phyloP scores from a whole-genome alignment of 2,329 filamentous ascomycete species.

The Aspergillus quadricinctus region DNA sequence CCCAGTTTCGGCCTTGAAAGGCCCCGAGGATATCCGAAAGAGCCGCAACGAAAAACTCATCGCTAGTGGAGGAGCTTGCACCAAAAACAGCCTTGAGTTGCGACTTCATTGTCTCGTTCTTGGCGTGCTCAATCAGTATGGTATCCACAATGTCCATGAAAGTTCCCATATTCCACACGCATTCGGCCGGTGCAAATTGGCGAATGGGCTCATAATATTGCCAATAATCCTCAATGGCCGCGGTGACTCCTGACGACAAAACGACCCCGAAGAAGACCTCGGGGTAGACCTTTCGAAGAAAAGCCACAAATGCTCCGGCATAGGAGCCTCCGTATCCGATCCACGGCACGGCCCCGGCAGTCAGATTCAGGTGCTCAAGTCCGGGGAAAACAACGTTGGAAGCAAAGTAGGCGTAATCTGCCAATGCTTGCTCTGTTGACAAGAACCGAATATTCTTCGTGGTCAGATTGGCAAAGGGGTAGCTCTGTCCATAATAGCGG shows the following conservation, averaged over 20 bases:
- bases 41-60: slow-evolving; percentile 17
- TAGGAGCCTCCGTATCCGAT: slow-evolving; percentile 83
- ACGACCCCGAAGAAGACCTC: slow-evolving; percentile 76
- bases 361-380: slow-evolving; percentile 63
- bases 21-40: slow-evolving; percentile 44
- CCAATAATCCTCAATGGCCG: slow-evolving; percentile 74
- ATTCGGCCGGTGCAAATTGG: slow-evolving; percentile 55
- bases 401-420: slow-evolving; percentile 78
- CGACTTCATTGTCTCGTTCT: slow-evolving; percentile 40
- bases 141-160: slow-evolving; percentile 57
- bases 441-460: slow-evolving; percentile 73
- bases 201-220: slow-evolving; percentile 58
- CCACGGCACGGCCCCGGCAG: slow-evolving; percentile 62
- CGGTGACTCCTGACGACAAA: slow-evolving; percentile 73
- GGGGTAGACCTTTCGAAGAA: slow-evolving; percentile 71
- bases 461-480: slow-evolving; percentile 62
- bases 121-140: slow-evolving; percentile 48
- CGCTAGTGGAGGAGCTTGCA: slow-evolving; percentile 23
- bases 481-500: slow-evolving; percentile 77
- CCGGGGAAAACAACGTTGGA: slow-evolving; percentile 67
- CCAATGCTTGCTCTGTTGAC: slow-evolving; percentile 76
- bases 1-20: slow-evolving; percentile 59
- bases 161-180: slow-evolving; percentile 61
- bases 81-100: slow-evolving; percentile 54
- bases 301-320: slow-evolving; percentile 72